A percentile compares a stretch with the other conserved stretches of the same genome.
Conservation (phyloP, 768 basidiomycete species). For the Boletus barrowsii region DNA sequence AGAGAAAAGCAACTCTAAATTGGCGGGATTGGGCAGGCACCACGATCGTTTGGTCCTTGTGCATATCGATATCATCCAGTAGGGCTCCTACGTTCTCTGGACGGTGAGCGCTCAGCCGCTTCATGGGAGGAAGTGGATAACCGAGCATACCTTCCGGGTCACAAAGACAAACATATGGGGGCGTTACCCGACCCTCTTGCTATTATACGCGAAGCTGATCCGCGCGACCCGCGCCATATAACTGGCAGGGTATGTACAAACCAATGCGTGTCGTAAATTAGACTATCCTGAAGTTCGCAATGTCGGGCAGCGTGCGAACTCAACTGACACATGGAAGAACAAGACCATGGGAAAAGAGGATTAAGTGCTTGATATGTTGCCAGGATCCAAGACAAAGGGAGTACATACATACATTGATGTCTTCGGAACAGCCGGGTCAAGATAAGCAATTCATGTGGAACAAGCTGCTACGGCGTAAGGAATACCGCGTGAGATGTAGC, state of each 20-base stretch:
- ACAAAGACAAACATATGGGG: too few species aligned
- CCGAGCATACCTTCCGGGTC: too few species aligned
- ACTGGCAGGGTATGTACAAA: not conserved
- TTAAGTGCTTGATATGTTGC: not conserved
- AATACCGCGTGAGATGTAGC: too few species aligned
- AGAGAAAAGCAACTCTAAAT: not conserved
- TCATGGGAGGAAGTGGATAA: too few species aligned
- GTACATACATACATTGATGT: not conserved
- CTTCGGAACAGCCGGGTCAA: not conserved
- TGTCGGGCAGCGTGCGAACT: too few species aligned
- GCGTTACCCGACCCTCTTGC: not conserved
- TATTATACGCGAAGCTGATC: slow-evolving; percentile 5
- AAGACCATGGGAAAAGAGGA: too few species aligned
- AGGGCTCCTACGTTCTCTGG: too few species aligned
- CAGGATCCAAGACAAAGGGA: not conserved
- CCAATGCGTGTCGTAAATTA: slow-evolving; percentile 1
- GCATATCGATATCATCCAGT: not conserved
- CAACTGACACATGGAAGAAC: too few species aligned
- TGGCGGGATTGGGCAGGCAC: not conserved
- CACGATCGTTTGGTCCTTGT: not conserved
- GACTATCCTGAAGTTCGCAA: not conserved
- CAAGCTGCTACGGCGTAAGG: too few species aligned
- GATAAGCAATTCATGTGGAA: not conserved
- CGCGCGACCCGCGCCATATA: not conserved
- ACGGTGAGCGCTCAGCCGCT: too few species aligned